A percentile compares a stretch with the other conserved stretches of the same genome.
phyloP scores from a whole-genome alignment of 345 rosid species.

The Firmiana major region DNA sequence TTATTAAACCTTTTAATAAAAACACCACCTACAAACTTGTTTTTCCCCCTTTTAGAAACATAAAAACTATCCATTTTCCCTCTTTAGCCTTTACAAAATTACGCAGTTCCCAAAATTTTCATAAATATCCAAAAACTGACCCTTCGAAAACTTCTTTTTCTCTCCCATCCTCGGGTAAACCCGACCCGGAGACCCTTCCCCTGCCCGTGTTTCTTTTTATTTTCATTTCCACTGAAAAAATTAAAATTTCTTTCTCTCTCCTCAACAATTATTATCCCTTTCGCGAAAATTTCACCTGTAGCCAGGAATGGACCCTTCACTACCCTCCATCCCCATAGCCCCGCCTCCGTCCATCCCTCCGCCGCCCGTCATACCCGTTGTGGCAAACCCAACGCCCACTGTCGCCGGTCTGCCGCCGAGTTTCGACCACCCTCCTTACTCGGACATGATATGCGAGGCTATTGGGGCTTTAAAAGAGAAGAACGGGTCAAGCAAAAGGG shows the following conservation, averaged over 20 bases:
- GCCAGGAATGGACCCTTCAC: not conserved
- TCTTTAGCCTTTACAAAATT: too few species aligned
- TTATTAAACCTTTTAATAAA: too few species aligned
- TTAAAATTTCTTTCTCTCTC: not conserved
- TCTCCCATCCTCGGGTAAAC: too few species aligned
- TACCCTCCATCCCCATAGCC: slow-evolving; percentile 4
- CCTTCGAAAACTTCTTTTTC: too few species aligned
- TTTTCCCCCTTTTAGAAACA: too few species aligned
- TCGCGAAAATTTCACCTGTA: not conserved
- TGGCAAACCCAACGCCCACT: slow-evolving; percentile 1
- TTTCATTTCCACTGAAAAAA: not conserved
- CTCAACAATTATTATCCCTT: not conserved
- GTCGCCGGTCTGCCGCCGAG: not conserved
- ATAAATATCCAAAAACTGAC: too few species aligned
- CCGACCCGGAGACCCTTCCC: too few species aligned
- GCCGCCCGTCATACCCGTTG: not conserved
- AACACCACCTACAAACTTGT: too few species aligned
- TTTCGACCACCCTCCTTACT: slow-evolving; percentile 27
- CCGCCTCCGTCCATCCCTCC: not conserved
- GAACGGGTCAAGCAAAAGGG: slow-evolving; percentile 75
- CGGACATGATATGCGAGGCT: slow-evolving; percentile 58
- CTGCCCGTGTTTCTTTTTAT: too few species aligned
- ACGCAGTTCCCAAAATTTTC: too few species aligned
- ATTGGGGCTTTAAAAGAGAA: slow-evolving; percentile 59
- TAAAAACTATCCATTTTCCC: too few species aligned